Evolutionary conservation across 768 basidiomycete species (phyloP).

Genomic region (Leccinellum luteum): DNA sequence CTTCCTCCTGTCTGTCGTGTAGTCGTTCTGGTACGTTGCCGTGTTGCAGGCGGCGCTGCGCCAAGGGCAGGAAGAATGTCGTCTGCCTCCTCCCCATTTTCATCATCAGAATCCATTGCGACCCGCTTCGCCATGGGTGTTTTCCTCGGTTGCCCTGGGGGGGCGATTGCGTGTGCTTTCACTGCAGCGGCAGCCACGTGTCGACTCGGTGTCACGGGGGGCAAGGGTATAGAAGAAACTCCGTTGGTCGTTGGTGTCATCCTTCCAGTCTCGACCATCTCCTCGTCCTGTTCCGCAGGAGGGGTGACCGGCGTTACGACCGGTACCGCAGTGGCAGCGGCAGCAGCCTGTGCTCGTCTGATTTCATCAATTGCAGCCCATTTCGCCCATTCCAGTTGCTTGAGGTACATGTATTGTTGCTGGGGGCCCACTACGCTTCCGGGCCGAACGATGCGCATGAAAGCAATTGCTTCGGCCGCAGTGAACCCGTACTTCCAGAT

Average conservation of each 20-base stretch:
- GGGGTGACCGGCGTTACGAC: slow-evolving; percentile 76
- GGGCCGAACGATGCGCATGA: slow-evolving; percentile 97
- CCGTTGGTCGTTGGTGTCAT: slow-evolving; percentile 26
- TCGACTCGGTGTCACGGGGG: slow-evolving; percentile 79
- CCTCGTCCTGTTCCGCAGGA: slow-evolving; percentile 73
- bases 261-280: slow-evolving; percentile 47
- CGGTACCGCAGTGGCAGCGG: slow-evolving; percentile 38
- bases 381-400: slow-evolving; percentile 90
- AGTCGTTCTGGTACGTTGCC: slow-evolving; percentile 38
- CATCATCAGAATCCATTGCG: slow-evolving; percentile 66
- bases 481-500: slow-evolving; percentile 99
- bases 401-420: slow-evolving; percentile 93
- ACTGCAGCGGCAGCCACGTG: slow-evolving; percentile 70
- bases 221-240: slow-evolving; percentile 37
- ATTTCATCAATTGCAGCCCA: slow-evolving; percentile 89
- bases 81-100: slow-evolving; percentile 51
- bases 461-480: slow-evolving; percentile 92
- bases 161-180: slow-evolving; percentile 66
- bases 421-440: slow-evolving; percentile 92
- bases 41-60: slow-evolving; percentile 39
- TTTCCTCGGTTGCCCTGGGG: slow-evolving; percentile 85
- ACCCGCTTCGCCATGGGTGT: slow-evolving; percentile 76
- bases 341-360: slow-evolving; percentile 44
- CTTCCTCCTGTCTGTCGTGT: slow-evolving; percentile 41
- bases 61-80: slow-evolving; percentile 66